These are phyloP conservation scores for Leccinum variicolor DNA, from an alignment of 768 basidiomycete species.

Conservation along the genomic window DNA sequence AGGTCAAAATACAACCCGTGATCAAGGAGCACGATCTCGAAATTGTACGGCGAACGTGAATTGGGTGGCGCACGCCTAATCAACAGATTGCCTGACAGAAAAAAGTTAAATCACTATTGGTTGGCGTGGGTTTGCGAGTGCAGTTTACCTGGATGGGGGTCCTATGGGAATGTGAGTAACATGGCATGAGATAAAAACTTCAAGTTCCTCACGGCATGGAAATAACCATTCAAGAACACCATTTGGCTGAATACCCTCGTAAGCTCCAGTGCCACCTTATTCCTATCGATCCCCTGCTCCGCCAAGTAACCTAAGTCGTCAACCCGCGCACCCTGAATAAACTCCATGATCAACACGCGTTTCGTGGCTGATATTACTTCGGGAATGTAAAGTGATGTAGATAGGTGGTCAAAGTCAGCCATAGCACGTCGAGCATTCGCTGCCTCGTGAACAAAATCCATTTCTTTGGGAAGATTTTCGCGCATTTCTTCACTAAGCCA, in stretches of 20 bases:
- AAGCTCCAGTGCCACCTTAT: conserved; percentile 89
- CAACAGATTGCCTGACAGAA: conserved; percentile 71
- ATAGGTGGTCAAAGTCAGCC: conserved; percentile 65
- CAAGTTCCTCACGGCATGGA: conserved; percentile 60
- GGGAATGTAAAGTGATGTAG: conserved; percentile 86
- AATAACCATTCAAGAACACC: conserved; percentile 95
- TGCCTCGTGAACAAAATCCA: conserved; percentile 93
- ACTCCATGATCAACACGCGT: conserved; percentile 93
- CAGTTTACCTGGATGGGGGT: conserved; percentile 76
- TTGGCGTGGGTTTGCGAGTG: conserved; percentile 1
- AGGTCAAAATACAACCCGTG: conserved; percentile 95
- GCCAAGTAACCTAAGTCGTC: conserved; percentile 86
- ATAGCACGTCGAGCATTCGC: conserved; percentile 71
- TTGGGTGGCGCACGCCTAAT: conserved; percentile 67
- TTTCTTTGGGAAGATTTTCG: conserved; percentile 85
- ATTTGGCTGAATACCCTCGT: conserved; percentile 89
- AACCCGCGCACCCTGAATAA: conserved; percentile 81
- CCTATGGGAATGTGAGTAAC: conserved; percentile 41
- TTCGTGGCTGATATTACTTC: conserved; percentile 76
- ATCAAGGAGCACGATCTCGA: conserved; percentile 93
- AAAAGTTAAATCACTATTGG: neutral
- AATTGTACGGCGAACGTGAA: conserved; percentile 85
- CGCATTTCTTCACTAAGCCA: conserved; percentile 97
- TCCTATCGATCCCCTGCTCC: conserved; percentile 81
- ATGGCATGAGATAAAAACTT: neutral